A percentile compares a stretch with the other conserved stretches of the same genome.
These are phyloP conservation scores for Paramecium sonneborni DNA, from an alignment of 73 alveolate species.

Conservation along the genomic window DNA sequence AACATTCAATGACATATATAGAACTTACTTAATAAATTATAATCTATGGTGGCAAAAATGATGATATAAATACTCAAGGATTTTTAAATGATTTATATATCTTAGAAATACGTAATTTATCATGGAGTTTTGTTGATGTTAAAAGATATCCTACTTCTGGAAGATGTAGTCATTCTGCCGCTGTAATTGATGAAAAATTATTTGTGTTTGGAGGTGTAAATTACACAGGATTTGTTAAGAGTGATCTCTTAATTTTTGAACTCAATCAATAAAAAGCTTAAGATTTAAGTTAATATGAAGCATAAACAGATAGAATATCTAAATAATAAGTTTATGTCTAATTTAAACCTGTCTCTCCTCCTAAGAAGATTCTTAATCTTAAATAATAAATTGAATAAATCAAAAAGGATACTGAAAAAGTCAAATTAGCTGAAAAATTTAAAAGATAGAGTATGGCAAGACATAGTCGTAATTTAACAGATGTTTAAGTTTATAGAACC, in stretches of 20 bases:
- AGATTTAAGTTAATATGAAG: background rate
- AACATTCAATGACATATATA: slow-evolving; percentile 11
- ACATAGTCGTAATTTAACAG: background rate
- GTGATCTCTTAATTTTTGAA: slow-evolving; percentile 2
- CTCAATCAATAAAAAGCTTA: background rate
- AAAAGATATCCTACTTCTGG: background rate
- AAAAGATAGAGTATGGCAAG: background rate
- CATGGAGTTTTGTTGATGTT: background rate
- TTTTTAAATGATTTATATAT: slow-evolving; percentile 14
- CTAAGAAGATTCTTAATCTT: background rate
- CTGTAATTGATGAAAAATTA: background rate
- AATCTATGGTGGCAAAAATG: slow-evolving; percentile 45
- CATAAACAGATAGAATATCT: background rate
- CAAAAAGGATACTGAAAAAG: background rate
- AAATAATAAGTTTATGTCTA: background rate
- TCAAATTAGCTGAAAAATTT: background rate
- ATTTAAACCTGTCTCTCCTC: background rate
- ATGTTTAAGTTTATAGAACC: background rate
- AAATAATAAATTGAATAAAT: slow-evolving; percentile 5
- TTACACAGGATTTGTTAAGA: background rate
- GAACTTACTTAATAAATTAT: background rate
- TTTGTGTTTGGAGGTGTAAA: slow-evolving; percentile 15
- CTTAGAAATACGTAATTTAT: background rate
- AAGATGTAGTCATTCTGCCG: slow-evolving; percentile 13
- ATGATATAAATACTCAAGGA: background rate